Evolutionary conservation across 306 rosid genomes (phyloP), one percentile per base, ranked within the genome.

Genomic region (Sicyos edulis): DNA sequence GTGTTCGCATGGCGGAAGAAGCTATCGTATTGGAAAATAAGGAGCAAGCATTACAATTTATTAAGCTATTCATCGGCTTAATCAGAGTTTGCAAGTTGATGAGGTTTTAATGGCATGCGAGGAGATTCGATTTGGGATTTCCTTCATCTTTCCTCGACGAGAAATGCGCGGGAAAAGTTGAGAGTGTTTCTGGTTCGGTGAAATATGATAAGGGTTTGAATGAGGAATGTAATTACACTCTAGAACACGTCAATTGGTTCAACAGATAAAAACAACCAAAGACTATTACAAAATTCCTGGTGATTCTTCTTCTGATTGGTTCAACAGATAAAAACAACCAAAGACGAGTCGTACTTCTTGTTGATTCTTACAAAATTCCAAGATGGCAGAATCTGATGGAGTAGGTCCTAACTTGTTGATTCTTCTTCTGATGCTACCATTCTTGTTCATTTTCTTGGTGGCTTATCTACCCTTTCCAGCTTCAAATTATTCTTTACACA

Each of bases 241-340:
- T 79, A n/a, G 97, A 93, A 75, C 88, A 91, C 52, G 87, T 89
- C 78, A 79, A 37, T 76, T 93, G 66, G 55, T 93, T 75, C 74
- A 83, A 88, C 88, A 86, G 83, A 83, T 91, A 64, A 93, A 83
- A 70, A 81, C 83, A 49, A 81, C 83, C 66, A 81, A 81, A 7
- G 99, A 93, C 79, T 93, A 93, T 77, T 93, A 93, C 7, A 79
- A 83, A 0, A 83, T 93, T 80, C 88, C 91, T 6, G 97, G 99
- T 0, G 71, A n/a, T n/a, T n/a, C n/a, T n/a, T n/a, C n/a, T n/a
- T n/a, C n/a, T n/a, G n/a, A n/a, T n/a, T n/a, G n/a, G n/a, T n/a
- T n/a, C n/a, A n/a, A n/a, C n/a, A n/a, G n/a, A n/a, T 93, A 15
- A 95, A 91, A 75, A 93, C 78, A 76, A 79, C 79, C 95, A n/a